Conservation (phyloP, 371 early-diverging fungal genomes). For the Rhizopus microsporus region DNA sequence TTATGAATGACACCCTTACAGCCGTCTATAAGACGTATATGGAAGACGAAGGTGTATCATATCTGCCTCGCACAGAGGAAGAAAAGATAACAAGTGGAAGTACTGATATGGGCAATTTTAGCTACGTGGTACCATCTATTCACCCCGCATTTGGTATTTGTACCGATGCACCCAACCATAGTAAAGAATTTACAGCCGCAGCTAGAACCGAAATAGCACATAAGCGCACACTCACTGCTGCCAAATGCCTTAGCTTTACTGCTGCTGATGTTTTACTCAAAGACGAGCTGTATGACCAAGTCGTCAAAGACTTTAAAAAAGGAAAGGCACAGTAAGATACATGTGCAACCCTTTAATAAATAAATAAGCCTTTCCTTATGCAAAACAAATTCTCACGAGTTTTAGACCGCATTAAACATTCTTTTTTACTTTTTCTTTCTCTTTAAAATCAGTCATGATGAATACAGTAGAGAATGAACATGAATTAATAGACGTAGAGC, state of each 20-base stretch:
- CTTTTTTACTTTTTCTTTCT: background rate
- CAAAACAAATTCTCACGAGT: too few relatives aligned
- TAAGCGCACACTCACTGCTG: slow-evolving; percentile 51
- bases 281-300: slow-evolving; percentile 19
- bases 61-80: slow-evolving; percentile 37
- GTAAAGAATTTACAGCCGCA: slow-evolving; percentile 53
- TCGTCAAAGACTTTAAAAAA: slow-evolving; percentile 28
- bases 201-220: slow-evolving; percentile 66
- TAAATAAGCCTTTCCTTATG: background rate
- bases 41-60: slow-evolving; percentile 37
- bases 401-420: background rate
- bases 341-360: background rate
- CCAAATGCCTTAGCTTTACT: slow-evolving; percentile 29
- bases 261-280: slow-evolving; percentile 30
- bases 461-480: slow-evolving; percentile 2
- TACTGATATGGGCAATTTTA: slow-evolving; percentile 75
- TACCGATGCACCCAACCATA: slow-evolving; percentile 9
- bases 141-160: slow-evolving; percentile 18
- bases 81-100: slow-evolving; percentile 42
- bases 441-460: background rate
- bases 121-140: slow-evolving; percentile 27
- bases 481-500: slow-evolving; percentile 12
- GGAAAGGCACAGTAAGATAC: slow-evolving; percentile 3
- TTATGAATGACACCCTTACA: slow-evolving; percentile 56
- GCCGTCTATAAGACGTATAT: slow-evolving; percentile 52